A percentile compares a stretch with the other conserved stretches of the same genome.
These are phyloP conservation scores for Auricularia sp. DNA, from an alignment of 768 basidiomycete species.

Conservation along the genomic window DNA sequence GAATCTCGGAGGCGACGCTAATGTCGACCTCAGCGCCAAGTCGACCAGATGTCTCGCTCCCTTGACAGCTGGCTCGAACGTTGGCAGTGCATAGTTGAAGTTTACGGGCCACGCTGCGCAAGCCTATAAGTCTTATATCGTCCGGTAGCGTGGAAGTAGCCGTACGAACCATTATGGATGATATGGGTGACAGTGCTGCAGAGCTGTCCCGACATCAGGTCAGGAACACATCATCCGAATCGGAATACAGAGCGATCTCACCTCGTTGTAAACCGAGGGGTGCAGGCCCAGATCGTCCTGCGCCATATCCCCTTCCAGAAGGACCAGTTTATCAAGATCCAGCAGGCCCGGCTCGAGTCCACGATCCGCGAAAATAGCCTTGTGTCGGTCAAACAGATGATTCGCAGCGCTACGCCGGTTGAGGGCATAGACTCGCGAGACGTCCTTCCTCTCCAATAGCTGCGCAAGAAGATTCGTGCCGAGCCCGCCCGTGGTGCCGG, in stretches of 20 bases:
- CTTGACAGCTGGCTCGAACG: constrained; percentile 32
- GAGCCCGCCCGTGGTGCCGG: constrained; percentile 8
- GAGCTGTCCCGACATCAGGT: no score
- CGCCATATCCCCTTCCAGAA: constrained; percentile 10
- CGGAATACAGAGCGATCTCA: constrained; percentile 11
- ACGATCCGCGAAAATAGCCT: not conserved
- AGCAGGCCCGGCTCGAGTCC: constrained; percentile 10
- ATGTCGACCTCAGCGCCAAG: constrained; percentile 23
- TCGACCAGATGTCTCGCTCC: constrained; percentile 31
- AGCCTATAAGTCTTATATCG: not conserved
- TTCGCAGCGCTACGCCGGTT: not conserved
- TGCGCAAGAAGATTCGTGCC: not conserved
- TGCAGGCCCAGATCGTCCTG: constrained; percentile 12
- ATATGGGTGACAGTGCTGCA: not conserved
- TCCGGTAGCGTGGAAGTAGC: not conserved
- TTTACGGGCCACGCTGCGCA: constrained; percentile 29
- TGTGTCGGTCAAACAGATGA: not conserved
- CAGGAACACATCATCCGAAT: no score
- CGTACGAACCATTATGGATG: not conserved
- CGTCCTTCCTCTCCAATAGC: not conserved
- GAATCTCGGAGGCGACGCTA: constrained; percentile 21
- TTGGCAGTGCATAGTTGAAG: constrained; percentile 30
- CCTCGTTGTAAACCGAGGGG: constrained; percentile 28
- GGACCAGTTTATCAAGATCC: constrained; percentile 15
- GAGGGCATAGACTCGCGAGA: not conserved